Conservation (phyloP, 2,329 filamentous ascomycete species). For the Fusarium hostae region DNA sequence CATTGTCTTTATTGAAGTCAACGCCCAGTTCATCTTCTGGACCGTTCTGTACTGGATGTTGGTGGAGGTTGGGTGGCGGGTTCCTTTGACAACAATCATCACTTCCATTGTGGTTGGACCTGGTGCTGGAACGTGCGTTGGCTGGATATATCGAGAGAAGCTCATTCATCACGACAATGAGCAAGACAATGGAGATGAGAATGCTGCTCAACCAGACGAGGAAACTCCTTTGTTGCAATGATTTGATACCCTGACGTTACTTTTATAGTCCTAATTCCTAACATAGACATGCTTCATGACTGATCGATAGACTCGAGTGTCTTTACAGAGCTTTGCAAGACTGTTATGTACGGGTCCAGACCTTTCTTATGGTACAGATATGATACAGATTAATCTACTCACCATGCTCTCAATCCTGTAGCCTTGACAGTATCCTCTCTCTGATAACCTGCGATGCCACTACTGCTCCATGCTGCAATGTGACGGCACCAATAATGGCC, state of each 20-base stretch:
- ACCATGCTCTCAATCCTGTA: constrained; percentile 37
- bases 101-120: constrained; percentile 50
- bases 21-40: constrained; percentile 57
- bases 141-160: constrained; percentile 55
- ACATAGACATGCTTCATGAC: constrained; percentile 33
- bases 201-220: constrained; percentile 41
- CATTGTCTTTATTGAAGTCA: constrained; percentile 59
- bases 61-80: constrained; percentile 60
- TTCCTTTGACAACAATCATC: constrained; percentile 48
- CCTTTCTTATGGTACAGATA: constrained; percentile 46
- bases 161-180: constrained; percentile 45
- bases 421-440: constrained; percentile 74
- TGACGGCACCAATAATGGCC: constrained; percentile 87
- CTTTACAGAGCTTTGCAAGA: constrained; percentile 35
- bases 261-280: neutral
- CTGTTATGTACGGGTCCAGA: constrained; percentile 43
- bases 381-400: constrained; percentile 44
- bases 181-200: constrained; percentile 23
- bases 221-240: constrained; percentile 50
- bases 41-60: constrained; percentile 66
- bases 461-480: constrained; percentile 86
- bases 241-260: constrained; percentile 7
- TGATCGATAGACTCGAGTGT: constrained; percentile 10
- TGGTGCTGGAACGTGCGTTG: constrained; percentile 52
- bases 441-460: constrained; percentile 79